A percentile compares a stretch with the other conserved stretches of the same genome.
These are phyloP conservation scores for Aspergillus quadrilineatus DNA, from an alignment of 2,329 filamentous ascomycete species.

Conservation along the genomic window DNA sequence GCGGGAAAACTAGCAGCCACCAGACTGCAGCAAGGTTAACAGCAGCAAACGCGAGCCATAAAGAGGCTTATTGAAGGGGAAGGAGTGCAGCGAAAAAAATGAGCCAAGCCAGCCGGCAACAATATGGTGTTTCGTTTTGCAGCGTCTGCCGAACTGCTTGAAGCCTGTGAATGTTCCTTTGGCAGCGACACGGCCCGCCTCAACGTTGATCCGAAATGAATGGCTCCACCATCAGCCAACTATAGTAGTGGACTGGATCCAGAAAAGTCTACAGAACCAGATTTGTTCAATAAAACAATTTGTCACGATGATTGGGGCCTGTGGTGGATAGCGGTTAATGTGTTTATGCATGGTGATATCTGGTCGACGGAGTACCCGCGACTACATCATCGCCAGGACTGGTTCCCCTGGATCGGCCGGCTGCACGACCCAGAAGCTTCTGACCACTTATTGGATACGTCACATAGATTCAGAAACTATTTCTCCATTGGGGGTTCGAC, in stretches of 20 bases:
- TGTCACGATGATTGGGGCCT: background rate
- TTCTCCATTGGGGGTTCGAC: slow-evolving; percentile 1
- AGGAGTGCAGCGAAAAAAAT: slow-evolving; percentile 12
- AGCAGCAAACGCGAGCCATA: slow-evolving; percentile 17
- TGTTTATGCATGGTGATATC: background rate
- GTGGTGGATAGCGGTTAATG: background rate
- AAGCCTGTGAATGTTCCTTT: slow-evolving; percentile 1
- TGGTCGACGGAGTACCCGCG: background rate
- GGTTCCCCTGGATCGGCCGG: background rate
- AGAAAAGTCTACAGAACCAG: background rate
- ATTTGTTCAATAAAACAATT: slow-evolving; percentile 2
- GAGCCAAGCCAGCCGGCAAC: slow-evolving; percentile 12
- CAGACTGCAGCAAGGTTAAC: slow-evolving; percentile 15
- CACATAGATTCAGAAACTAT: background rate
- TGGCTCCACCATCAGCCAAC: slow-evolving; percentile 18
- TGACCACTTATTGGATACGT: slow-evolving; percentile 7
- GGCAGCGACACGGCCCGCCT: slow-evolving; percentile 19
- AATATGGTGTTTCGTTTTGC: slow-evolving; percentile 3
- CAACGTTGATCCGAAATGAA: slow-evolving; percentile 32
- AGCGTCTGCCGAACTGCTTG: slow-evolving; percentile 1
- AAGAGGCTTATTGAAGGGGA: slow-evolving; percentile 7
- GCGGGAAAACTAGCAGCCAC: slow-evolving; percentile 20
- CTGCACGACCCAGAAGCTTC: background rate
- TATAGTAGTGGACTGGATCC: background rate
- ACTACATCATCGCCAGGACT: background rate